phyloP scores from a whole-genome alignment of 2,329 filamentous ascomycete genomes.

The Apiospora phragmitis region DNA sequence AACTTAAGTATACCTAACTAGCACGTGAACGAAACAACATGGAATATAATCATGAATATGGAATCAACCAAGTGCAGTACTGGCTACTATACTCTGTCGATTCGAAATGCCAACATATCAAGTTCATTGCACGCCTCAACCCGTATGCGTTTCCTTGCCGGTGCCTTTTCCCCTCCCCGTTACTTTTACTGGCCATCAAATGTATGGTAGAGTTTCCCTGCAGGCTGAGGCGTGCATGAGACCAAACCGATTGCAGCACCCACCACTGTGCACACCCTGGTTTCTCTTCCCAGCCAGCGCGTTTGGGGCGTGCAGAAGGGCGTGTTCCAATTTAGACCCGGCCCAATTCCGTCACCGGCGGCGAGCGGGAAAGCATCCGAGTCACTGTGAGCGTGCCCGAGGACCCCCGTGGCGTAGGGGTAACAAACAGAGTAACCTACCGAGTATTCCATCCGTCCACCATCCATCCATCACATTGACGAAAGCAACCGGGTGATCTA shows the following conservation, averaged over 20 bases:
- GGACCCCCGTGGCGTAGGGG: not conserved
- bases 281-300: not conserved
- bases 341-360: slow-evolving; percentile 2
- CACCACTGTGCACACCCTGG: not conserved
- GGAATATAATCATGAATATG: not conserved
- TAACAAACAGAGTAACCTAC: not conserved
- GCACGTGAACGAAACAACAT: not conserved
- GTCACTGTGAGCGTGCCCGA: not conserved
- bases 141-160: not conserved
- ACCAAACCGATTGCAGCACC: not conserved
- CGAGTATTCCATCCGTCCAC: not conserved
- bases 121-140: not conserved
- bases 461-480: not conserved
- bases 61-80: not conserved
- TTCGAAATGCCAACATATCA: not conserved
- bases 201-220: not conserved
- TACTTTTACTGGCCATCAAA: not conserved
- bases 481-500: not conserved
- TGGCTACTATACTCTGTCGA: not conserved
- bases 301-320: not conserved
- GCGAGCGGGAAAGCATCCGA: not conserved
- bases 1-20: not conserved
- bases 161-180: not conserved
- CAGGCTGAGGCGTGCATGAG: not conserved
- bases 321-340: not conserved